Base-by-base conservation (phyloP, 495 filamentous ascomycete genomes). In the Aspergillus cristatus region DNA sequence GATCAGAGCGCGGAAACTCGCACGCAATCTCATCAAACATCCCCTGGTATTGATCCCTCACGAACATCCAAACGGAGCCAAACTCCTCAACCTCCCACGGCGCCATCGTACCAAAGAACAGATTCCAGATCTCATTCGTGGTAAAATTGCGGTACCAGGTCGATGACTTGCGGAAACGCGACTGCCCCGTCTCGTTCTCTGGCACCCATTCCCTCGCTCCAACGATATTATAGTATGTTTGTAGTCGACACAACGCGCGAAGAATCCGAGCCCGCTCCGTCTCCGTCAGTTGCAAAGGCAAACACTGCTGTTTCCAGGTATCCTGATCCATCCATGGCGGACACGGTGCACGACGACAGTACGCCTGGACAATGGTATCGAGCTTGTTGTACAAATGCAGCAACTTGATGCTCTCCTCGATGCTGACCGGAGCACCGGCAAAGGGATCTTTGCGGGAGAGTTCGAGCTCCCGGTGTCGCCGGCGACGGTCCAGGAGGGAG, bases 1-100 rank as follows among this genome's bases (percentile, higher is more conserved):
- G 30, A 24, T 31, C 32, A 26, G 31, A 20, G 2, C 41, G 35
- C 1, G 41, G 41, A 22, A 44, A 35, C 10, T 44, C 41, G 15
- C 24, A 26, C 8, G 34, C 34, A 15, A 37, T 41, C 18, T 41
- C 34, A 5, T 28, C 18, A 18, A 46, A 46, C 11, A 41, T 25
- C 3, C 28, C 15, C 13, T 8, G 35, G 13, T 46, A 46, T n/a
- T 38, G 25, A 18, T 46, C 18, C 4, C 35, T 38, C 7, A 46
- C 18, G 28, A 41, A 41, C 3, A 36, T 17, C 33, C 36, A 43
- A 13, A 48, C 33, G 26, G 25, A 43, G 14, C 45, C 45, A 18
- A 48, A 41, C 18, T 48, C 45, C 17, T 48, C 45, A 8, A 48
- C 45, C 24, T 48, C 45, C 45, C 45, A 48, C 2, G 45, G 41